Evolutionary conservation across 495 filamentous ascomycete species (phyloP).

Genomic region (Gamarada debralockiae): DNA sequence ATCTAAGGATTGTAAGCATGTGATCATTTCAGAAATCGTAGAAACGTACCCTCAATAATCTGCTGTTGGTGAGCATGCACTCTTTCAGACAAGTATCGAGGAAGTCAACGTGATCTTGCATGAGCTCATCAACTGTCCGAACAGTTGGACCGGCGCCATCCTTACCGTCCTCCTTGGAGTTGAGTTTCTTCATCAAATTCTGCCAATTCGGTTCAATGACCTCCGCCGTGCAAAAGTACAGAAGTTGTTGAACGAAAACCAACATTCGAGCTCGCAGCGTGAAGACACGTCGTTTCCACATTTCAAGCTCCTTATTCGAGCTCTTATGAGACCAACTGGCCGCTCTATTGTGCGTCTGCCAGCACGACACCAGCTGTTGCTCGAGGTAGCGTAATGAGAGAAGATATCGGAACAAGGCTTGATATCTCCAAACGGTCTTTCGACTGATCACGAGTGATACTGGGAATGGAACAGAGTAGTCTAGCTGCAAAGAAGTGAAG

Average conservation of each 20-base stretch:
- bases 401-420: slow-evolving; percentile 91
- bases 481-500: slow-evolving; percentile 87
- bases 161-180: slow-evolving; percentile 40
- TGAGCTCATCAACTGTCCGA: slow-evolving; percentile 91
- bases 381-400: slow-evolving; percentile 86
- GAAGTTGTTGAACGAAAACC: slow-evolving; percentile 90
- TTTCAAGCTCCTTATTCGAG: slow-evolving; percentile 68
- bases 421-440: slow-evolving; percentile 92
- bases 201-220: slow-evolving; percentile 99
- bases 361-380: slow-evolving; percentile 73
- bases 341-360: slow-evolving; percentile 85
- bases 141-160: slow-evolving; percentile 30
- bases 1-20: slow-evolving; percentile 52
- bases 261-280: slow-evolving; percentile 91
- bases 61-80: slow-evolving; percentile 97
- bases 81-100: slow-evolving; percentile 96
- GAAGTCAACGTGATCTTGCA: slow-evolving; percentile 99
- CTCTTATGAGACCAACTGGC: slow-evolving; percentile 81
- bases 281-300: slow-evolving; percentile 92
- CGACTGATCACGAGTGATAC: slow-evolving; percentile 93
- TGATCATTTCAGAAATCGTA: slow-evolving; percentile 1
- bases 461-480: slow-evolving; percentile 95
- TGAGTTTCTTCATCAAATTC: slow-evolving; percentile 78
- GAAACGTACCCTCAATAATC: slow-evolving; percentile 73
- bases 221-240: slow-evolving; percentile 95